These are phyloP conservation scores for Ogataea polymorpha DNA, from an alignment of 805 yeast genomes.

Conservation along the genomic window DNA sequence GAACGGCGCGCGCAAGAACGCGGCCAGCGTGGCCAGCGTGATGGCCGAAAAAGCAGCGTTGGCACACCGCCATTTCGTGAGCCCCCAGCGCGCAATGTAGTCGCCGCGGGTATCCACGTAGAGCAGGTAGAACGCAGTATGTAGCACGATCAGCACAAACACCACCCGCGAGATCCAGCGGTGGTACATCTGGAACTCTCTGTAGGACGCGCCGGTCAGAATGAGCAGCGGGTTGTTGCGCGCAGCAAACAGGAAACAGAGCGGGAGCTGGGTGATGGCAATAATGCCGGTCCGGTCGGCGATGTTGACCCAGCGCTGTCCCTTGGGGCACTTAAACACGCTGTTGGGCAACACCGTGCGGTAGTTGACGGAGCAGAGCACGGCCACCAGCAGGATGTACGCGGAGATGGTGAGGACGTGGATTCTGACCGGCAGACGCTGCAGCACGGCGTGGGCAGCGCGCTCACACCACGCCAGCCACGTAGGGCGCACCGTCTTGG, in stretches of 20 bases:
- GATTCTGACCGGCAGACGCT: slow-evolving; percentile 33
- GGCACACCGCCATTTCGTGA: slow-evolving; percentile 44
- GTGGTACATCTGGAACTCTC: slow-evolving; percentile 37
- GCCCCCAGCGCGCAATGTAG: slow-evolving; percentile 36
- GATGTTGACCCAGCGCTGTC: slow-evolving; percentile 29
- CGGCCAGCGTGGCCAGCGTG: slow-evolving; percentile 28
- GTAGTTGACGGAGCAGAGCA: slow-evolving; percentile 31
- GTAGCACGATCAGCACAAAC: slow-evolving; percentile 37
- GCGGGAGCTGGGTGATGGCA: slow-evolving; percentile 37
- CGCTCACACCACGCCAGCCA: slow-evolving; percentile 4
- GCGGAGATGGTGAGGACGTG: slow-evolving; percentile 30
- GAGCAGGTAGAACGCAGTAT: slow-evolving; percentile 37
- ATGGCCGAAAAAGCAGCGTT: slow-evolving; percentile 34
- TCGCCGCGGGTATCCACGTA: slow-evolving; percentile 36
- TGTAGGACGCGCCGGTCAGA: slow-evolving; percentile 35
- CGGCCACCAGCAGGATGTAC: slow-evolving; percentile 27
- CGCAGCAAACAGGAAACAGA: slow-evolving; percentile 34
- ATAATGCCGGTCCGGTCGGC: slow-evolving; percentile 50
- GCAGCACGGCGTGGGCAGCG: slow-evolving; percentile 11
- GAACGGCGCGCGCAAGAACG: slow-evolving; percentile 34
- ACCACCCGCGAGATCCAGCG: slow-evolving; percentile 41
- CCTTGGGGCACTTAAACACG: slow-evolving; percentile 30
- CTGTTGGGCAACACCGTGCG: slow-evolving; percentile 27
- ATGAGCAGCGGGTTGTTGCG: slow-evolving; percentile 33
- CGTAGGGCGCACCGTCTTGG: not conserved